These are phyloP conservation scores for Eucalyptus microcorys DNA, from an alignment of 345 rosid genomes.

Conservation along the genomic window DNA sequence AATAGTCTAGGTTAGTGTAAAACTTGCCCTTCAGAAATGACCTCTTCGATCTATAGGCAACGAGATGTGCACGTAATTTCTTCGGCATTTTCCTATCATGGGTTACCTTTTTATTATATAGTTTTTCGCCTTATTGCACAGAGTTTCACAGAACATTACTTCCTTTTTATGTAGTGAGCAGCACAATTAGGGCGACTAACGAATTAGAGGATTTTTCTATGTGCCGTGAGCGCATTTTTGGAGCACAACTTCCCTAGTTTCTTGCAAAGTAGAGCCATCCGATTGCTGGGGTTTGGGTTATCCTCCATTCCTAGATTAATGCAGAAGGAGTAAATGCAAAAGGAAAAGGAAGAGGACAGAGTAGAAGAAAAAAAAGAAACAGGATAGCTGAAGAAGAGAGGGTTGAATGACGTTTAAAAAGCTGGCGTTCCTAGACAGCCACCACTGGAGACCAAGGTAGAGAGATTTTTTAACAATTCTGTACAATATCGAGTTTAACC, in stretches of 20 bases:
- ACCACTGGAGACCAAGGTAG: neutral
- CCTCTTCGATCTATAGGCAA: neutral
- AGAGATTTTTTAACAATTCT: neutral
- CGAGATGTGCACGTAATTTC: neutral
- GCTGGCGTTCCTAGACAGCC: neutral
- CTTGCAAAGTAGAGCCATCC: neutral
- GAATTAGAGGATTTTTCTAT: neutral
- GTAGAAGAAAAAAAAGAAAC: neutral
- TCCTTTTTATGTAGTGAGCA: neutral
- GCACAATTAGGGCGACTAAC: neutral
- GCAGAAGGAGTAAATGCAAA: neutral
- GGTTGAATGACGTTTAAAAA: neutral
- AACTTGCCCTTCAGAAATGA: neutral
- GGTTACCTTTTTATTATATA: neutral
- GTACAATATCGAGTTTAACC: neutral
- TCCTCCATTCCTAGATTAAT: neutral
- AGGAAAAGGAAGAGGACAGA: neutral
- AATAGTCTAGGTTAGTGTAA: neutral
- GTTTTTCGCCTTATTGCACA: neutral
- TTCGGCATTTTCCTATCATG: neutral
- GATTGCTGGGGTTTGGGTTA: neutral
- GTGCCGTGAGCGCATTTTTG: neutral
- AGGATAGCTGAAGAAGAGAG: neutral
- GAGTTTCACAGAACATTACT: neutral
- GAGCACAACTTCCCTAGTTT: neutral